phyloP scores from a whole-genome alignment of 1,284 basidiomycete genomes.

The Sanghuangporus weigelae region DNA sequence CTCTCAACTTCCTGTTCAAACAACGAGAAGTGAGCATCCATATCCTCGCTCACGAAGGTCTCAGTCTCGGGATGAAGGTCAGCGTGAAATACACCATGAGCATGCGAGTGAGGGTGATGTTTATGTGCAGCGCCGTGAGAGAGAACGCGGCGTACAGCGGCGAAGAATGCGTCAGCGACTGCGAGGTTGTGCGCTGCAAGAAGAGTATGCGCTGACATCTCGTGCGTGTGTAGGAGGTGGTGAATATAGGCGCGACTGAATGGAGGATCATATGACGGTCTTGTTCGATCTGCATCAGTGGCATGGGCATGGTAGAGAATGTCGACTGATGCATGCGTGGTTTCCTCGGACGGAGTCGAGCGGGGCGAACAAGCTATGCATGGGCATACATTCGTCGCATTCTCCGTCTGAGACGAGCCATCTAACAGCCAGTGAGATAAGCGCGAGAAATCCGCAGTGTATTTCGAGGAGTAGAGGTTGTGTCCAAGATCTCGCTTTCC shows the following conservation, averaged over 20 bases:
- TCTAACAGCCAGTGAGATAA: conserved; percentile 40
- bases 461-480: conserved; percentile 58
- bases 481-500: conserved; percentile 51
- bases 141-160: conserved; percentile 45
- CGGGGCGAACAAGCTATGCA: conserved; percentile 63
- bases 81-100: background rate
- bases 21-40: conserved; percentile 8
- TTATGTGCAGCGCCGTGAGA: conserved; percentile 10
- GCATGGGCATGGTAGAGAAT: conserved; percentile 2
- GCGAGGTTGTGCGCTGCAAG: conserved; percentile 70
- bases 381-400: conserved; percentile 34
- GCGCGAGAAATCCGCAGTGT: conserved; percentile 54
- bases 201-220: conserved; percentile 76
- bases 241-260: conserved; percentile 70
- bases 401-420: conserved; percentile 20
- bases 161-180: conserved; percentile 60
- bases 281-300: conserved; percentile 18
- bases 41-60: background rate
- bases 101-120: conserved; percentile 6
- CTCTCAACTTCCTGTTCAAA: conserved; percentile 45
- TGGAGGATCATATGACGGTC: conserved; percentile 25
- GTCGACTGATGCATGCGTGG: conserved; percentile 50
- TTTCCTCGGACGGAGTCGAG: conserved; percentile 28
- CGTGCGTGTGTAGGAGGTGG: conserved; percentile 79
- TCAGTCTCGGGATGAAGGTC: conserved; percentile 2